Conservation (phyloP, 805 yeast genomes). For the Cyberlindnera nakhonratchasimensis region DNA sequence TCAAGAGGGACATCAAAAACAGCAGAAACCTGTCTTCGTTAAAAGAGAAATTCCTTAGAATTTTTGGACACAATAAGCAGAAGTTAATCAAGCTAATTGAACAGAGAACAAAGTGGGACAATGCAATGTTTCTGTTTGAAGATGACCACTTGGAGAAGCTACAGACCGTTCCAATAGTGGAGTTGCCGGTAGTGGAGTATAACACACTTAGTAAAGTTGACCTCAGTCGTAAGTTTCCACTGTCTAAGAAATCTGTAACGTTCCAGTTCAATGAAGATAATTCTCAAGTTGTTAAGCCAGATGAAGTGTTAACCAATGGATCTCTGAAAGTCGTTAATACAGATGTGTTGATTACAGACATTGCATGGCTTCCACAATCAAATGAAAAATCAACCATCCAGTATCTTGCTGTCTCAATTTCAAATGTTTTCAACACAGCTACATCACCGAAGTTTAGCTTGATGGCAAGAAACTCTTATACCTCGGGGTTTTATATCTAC, state of each 20-base stretch:
- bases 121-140: conserved; percentile 41
- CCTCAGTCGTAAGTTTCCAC: conserved; percentile 27
- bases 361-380: conserved; percentile 46
- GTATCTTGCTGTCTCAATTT: conserved; percentile 49
- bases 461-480: conserved; percentile 28
- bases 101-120: conserved; percentile 50
- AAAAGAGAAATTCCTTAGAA: conserved; percentile 39
- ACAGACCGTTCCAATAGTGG: conserved; percentile 7
- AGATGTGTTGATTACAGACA: conserved; percentile 50
- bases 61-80: conserved; percentile 49
- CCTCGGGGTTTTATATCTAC: conserved; percentile 46
- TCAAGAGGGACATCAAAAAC: conserved; percentile 23
- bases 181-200: conserved; percentile 15
- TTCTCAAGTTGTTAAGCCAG: conserved; percentile 12
- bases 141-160: conserved; percentile 27
- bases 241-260: conserved; percentile 8
- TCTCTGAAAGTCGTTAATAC: conserved; percentile 42
- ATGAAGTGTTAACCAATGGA: conserved; percentile 23
- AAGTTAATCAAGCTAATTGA: conserved; percentile 41
- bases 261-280: conserved; percentile 22
- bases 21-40: conserved; percentile 34
- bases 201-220: conserved; percentile 23
- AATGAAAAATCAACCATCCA: conserved; percentile 30
- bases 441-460: conserved; percentile 28
- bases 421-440: conserved; percentile 34